Conservation (phyloP, 257 asterid species). For the Gynochthodes officinalis region DNA sequence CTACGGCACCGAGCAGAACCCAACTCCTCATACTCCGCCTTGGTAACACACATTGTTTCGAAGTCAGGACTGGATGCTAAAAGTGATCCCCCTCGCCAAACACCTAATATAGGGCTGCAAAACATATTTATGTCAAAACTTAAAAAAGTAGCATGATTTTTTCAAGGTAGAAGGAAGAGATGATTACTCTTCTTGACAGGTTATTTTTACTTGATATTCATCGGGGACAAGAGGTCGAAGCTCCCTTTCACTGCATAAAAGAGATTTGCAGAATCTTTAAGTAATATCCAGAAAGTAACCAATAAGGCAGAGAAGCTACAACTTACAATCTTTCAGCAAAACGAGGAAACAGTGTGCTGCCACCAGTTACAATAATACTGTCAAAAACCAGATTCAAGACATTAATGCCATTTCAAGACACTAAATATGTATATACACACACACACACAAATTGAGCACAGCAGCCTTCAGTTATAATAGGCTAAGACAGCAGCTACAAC, state of each 20-base stretch:
- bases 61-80: constrained; percentile 96
- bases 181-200: constrained; percentile 82
- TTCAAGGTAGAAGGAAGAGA: constrained; percentile 23
- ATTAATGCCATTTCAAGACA: constrained; percentile 19
- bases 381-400: constrained; percentile 18
- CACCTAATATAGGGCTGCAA: constrained; percentile 87
- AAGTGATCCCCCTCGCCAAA: constrained; percentile 98
- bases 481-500: constrained; percentile 8
- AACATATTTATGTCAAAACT: constrained; percentile 15
- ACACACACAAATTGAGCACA: background rate
- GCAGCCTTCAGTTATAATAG: background rate
- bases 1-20: constrained; percentile 84
- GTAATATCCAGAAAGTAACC: background rate
- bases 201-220: constrained; percentile 69
- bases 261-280: constrained; percentile 9
- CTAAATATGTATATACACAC: background rate
- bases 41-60: constrained; percentile 89
- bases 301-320: constrained; percentile 8
- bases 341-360: constrained; percentile 83
- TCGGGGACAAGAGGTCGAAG: constrained; percentile 94
- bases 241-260: constrained; percentile 68
- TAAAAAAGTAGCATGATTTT: constrained; percentile 3
- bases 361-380: constrained; percentile 95
- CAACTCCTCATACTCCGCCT: constrained; percentile 94
- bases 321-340: constrained; percentile 95